These are phyloP conservation scores for Starmerella scarabaei DNA, from an alignment of 805 yeast genomes.

Conservation along the genomic window DNA sequence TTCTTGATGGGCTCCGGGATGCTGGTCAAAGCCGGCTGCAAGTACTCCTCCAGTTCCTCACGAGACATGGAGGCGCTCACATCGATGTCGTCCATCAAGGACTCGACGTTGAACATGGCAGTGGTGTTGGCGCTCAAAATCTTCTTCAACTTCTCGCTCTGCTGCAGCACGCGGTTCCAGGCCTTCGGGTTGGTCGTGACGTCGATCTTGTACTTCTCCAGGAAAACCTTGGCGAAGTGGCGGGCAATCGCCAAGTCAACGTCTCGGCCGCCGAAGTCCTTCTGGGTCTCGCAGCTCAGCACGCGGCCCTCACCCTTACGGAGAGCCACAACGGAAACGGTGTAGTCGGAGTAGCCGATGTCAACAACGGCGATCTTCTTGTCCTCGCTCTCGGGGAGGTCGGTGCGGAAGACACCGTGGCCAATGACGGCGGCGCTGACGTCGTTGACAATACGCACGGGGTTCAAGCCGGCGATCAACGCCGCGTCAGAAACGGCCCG, in stretches of 20 bases:
- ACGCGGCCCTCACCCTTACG: conserved; percentile 94
- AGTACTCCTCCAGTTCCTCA: conserved; percentile 83
- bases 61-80: conserved; percentile 80
- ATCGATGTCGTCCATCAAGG: conserved; percentile 94
- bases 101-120: conserved; percentile 91
- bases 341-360: conserved; percentile 92
- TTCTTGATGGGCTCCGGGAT: conserved; percentile 62
- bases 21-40: conserved; percentile 67
- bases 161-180: conserved; percentile 78
- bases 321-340: conserved; percentile 78
- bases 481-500: conserved; percentile 94
- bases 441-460: conserved; percentile 95
- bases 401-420: conserved; percentile 93
- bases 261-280: conserved; percentile 97
- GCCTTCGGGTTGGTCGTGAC: conserved; percentile 88
- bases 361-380: conserved; percentile 87
- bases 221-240: conserved; percentile 88
- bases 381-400: conserved; percentile 87
- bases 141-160: conserved; percentile 89
- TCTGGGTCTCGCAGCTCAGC: conserved; percentile 82
- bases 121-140: conserved; percentile 88
- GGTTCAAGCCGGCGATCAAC: conserved; percentile 90
- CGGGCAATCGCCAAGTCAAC: conserved; percentile 87
- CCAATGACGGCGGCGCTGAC: conserved; percentile 98
- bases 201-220: conserved; percentile 84